Percentiles rank a stretch among this genome's conserved stretches.
Conservation (phyloP, 2,329 filamentous ascomycete species). For the Hymenoscyphus linearis region DNA sequence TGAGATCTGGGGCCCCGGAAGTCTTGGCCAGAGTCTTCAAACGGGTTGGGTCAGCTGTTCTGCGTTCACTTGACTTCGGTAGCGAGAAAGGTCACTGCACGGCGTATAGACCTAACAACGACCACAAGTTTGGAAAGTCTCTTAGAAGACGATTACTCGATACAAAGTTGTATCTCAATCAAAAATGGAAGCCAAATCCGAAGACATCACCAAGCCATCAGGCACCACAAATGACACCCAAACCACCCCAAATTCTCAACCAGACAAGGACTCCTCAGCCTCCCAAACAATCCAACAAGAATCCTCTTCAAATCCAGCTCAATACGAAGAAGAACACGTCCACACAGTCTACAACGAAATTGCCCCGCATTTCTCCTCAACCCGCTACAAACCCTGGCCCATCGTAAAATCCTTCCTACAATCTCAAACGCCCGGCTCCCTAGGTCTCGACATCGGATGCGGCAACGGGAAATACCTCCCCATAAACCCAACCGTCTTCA, state of each 20-base stretch:
- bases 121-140: background rate
- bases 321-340: conserved; percentile 82
- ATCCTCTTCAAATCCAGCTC: conserved; percentile 31
- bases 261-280: background rate
- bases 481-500: conserved; percentile 71
- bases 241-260: background rate
- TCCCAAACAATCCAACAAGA: background rate
- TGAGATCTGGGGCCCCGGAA: background rate
- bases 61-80: background rate
- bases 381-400: conserved; percentile 83
- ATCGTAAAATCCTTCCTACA: conserved; percentile 76
- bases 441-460: conserved; percentile 89
- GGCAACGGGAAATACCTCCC: conserved; percentile 94
- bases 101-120: background rate
- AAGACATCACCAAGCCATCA: background rate
- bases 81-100: background rate
- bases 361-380: conserved; percentile 77
- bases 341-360: conserved; percentile 89
- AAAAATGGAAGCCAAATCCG: background rate
- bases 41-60: background rate
- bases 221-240: background rate
- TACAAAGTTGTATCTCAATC: background rate
- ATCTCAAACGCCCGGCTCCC: conserved; percentile 58
- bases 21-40: background rate
- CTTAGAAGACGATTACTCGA: background rate